A percentile compares a stretch with the other conserved stretches of the same genome.
Evolutionary conservation across 768 basidiomycete species (phyloP).

Genomic region (Auricularia auricula-judae): DNA sequence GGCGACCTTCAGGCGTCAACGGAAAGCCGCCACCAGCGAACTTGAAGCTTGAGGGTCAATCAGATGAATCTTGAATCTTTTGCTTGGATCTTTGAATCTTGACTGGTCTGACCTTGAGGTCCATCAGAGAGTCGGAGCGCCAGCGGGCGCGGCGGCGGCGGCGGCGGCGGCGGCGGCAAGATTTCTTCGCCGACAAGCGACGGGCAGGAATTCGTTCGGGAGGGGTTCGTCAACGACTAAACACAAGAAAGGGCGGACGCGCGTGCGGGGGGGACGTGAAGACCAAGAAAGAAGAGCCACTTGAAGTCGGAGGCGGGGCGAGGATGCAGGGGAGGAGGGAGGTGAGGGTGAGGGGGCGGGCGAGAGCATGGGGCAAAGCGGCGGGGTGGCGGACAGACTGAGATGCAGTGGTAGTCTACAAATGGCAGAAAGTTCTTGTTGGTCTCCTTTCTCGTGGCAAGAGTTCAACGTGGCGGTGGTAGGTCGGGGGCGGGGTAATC

Average conservation of each 20-base stretch:
- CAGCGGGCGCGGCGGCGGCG: too few relatives aligned
- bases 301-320: conserved; percentile 22
- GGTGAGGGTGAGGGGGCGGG: conserved; percentile 62
- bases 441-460: neutral
- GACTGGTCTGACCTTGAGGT: too few relatives aligned
- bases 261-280: neutral
- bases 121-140: too few relatives aligned
- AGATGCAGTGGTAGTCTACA: neutral
- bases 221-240: neutral
- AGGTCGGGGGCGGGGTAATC: neutral
- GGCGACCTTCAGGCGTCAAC: too few relatives aligned
- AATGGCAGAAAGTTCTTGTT: neutral
- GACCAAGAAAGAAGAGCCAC: neutral
- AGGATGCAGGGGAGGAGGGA: conserved; percentile 33
- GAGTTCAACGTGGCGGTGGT: neutral
- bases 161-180: too few relatives aligned
- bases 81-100: too few relatives aligned
- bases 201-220: too few relatives aligned
- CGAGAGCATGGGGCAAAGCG: conserved; percentile 51
- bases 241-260: neutral
- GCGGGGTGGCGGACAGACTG: neutral
- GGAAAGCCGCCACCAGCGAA: too few relatives aligned
- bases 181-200: too few relatives aligned
- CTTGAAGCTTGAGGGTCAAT: too few relatives aligned
- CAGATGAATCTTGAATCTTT: too few relatives aligned